phyloP scores from a whole-genome alignment of 805 yeast species.

The Grigorovia transvaalensis region DNA sequence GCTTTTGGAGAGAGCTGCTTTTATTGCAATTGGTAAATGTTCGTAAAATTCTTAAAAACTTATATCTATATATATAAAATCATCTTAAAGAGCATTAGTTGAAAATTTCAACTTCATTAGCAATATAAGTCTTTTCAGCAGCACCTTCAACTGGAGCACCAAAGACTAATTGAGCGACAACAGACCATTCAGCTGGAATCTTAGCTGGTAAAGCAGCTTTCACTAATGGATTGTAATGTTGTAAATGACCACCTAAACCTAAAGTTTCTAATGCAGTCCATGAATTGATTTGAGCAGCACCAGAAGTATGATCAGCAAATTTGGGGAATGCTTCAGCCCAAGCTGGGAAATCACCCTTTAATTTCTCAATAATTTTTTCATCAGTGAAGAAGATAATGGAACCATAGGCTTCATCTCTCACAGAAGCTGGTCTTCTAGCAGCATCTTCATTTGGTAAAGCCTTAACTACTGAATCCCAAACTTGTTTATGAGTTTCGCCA shows the following conservation, averaged over 20 bases:
- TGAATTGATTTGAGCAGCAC: slow-evolving; percentile 40
- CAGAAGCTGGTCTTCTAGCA: slow-evolving; percentile 34
- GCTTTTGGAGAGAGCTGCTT: no score
- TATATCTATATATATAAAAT: no score
- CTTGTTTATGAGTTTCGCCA: slow-evolving; percentile 36
- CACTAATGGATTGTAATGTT: slow-evolving; percentile 41
- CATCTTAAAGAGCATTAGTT: neutral
- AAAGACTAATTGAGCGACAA: slow-evolving; percentile 41
- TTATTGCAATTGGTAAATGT: no score
- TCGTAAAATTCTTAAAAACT: no score
- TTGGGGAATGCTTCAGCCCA: slow-evolving; percentile 38
- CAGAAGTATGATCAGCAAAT: slow-evolving; percentile 38
- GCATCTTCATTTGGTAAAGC: slow-evolving; percentile 31
- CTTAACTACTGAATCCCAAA: slow-evolving; percentile 36
- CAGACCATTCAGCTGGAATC: slow-evolving; percentile 35
- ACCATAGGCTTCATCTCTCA: slow-evolving; percentile 38
- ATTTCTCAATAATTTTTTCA: slow-evolving; percentile 29
- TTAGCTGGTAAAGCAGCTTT: slow-evolving; percentile 31
- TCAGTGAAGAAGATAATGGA: slow-evolving; percentile 42
- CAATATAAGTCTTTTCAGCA: slow-evolving; percentile 33
- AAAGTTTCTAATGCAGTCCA: slow-evolving; percentile 39
- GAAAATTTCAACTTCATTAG: slow-evolving; percentile 16
- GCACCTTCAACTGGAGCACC: slow-evolving; percentile 36
- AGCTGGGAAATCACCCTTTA: slow-evolving; percentile 35
- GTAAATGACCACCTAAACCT: slow-evolving; percentile 42